These are phyloP conservation scores for Platanus orientalis DNA, from an alignment of 164 flowering plant genomes.

Conservation along the genomic window DNA sequence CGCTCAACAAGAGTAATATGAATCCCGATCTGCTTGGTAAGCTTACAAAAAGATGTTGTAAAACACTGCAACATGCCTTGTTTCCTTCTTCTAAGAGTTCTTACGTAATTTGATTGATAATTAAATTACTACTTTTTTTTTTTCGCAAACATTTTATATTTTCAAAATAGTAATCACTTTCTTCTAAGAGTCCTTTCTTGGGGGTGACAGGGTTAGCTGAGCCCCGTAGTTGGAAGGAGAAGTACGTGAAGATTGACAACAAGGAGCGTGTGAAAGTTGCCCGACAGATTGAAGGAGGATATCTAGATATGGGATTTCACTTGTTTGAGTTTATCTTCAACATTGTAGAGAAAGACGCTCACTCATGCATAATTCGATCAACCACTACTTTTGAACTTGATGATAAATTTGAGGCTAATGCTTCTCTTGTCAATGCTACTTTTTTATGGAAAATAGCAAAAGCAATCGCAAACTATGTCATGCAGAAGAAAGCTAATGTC, in stretches of 20 bases:
- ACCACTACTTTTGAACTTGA: neutral
- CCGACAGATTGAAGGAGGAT: constrained; percentile 11
- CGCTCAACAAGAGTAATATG: too few species aligned
- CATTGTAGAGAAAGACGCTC: neutral
- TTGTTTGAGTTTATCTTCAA: constrained; percentile 2
- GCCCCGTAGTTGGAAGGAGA: constrained; percentile 8
- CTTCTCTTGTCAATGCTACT: neutral
- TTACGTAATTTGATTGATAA: too few species aligned
- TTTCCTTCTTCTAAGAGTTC: too few species aligned
- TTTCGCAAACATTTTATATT: too few species aligned
- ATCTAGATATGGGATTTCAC: constrained; percentile 3
- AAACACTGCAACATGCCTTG: too few species aligned
- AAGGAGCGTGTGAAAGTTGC: neutral
- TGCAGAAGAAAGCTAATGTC: too few species aligned
- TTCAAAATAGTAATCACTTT: neutral
- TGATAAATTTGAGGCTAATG: constrained; percentile 3
- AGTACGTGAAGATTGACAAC: constrained; percentile 12
- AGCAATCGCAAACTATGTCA: too few species aligned
- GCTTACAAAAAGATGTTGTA: too few species aligned
- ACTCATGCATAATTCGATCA: constrained; percentile 6
- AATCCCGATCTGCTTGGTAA: too few species aligned
- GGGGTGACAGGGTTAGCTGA: neutral
- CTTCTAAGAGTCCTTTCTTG: neutral
- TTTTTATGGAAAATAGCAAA: constrained; percentile 2
- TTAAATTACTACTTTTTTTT: too few species aligned